Conservation (phyloP, 2,329 filamentous ascomycete genomes). For the Xylaria sp. region DNA sequence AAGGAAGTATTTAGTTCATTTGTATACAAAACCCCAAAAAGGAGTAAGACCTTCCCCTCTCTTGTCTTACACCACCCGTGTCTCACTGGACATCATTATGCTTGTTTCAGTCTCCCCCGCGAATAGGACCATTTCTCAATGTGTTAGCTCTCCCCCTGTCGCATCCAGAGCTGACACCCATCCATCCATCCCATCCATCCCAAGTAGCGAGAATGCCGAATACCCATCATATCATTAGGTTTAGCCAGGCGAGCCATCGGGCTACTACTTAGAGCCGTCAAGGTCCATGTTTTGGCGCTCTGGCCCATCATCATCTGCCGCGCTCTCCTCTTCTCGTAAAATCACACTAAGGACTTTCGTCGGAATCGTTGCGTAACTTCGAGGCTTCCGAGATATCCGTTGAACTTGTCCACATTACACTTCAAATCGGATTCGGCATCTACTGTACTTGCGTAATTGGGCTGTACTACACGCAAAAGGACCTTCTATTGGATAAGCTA, state of each 20-base stretch:
- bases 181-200: conserved; percentile 13
- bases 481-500: not conserved
- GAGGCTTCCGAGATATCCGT: conserved; percentile 8
- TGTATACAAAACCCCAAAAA: not conserved
- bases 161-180: conserved; percentile 25
- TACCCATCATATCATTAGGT: not conserved
- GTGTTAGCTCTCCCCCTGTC: conserved; percentile 14
- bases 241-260: conserved; percentile 3
- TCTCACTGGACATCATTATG: not conserved
- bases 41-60: conserved; percentile 5
- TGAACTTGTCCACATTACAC: not conserved
- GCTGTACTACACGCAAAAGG: not conserved
- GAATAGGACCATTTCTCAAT: conserved; percentile 15
- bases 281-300: not conserved
- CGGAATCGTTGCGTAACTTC: not conserved
- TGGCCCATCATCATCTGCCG: not conserved
- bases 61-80: not conserved
- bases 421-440: not conserved
- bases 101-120: conserved; percentile 24
- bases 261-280: not conserved
- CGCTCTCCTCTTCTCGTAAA: not conserved
- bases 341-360: not conserved
- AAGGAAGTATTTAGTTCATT: conserved; percentile 8
- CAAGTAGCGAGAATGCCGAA: conserved; percentile 12
- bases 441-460: not conserved